Percentiles rank a stretch among this genome's conserved stretches.
These are phyloP conservation scores for Zarea fungicola DNA, from an alignment of 2,329 filamentous ascomycete species.

Conservation along the genomic window DNA sequence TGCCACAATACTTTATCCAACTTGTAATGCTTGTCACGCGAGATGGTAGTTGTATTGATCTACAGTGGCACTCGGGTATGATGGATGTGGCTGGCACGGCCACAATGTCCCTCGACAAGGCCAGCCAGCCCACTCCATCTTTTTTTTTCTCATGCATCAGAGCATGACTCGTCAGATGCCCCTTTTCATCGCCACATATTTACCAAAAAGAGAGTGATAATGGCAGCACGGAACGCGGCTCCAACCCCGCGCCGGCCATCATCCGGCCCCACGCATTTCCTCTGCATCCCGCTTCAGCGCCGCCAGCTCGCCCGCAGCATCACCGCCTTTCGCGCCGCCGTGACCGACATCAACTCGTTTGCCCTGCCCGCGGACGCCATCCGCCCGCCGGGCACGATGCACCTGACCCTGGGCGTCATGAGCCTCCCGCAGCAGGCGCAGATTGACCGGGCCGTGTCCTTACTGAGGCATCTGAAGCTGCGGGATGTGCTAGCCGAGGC, in stretches of 20 bases:
- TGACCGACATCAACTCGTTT: conserved; percentile 39
- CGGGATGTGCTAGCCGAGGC: conserved; percentile 33
- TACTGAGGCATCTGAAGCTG: conserved; percentile 34
- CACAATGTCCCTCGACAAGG: too few relatives aligned
- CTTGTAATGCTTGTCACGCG: too few relatives aligned
- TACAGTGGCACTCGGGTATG: too few relatives aligned
- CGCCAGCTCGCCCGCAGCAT: conserved; percentile 62
- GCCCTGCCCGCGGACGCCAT: conserved; percentile 62
- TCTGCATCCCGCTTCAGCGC: conserved; percentile 67
- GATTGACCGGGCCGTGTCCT: conserved; percentile 35
- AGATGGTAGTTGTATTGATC: too few relatives aligned
- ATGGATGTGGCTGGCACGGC: too few relatives aligned
- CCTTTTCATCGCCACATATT: background rate
- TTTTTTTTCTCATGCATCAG: background rate
- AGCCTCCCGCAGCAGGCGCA: conserved; percentile 51
- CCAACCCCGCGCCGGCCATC: conserved; percentile 30
- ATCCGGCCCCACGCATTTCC: conserved; percentile 61
- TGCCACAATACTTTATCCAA: too few relatives aligned
- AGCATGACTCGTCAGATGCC: too few relatives aligned
- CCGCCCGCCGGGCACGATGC: conserved; percentile 72
- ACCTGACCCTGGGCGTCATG: conserved; percentile 86
- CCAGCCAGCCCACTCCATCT: too few relatives aligned
- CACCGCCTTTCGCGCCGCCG: conserved; percentile 54
- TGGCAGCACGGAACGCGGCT: conserved; percentile 15
- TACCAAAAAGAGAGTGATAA: background rate